Evolutionary conservation across 495 filamentous ascomycete genomes (phyloP).

Genomic region (Penicillium flavigenum): DNA sequence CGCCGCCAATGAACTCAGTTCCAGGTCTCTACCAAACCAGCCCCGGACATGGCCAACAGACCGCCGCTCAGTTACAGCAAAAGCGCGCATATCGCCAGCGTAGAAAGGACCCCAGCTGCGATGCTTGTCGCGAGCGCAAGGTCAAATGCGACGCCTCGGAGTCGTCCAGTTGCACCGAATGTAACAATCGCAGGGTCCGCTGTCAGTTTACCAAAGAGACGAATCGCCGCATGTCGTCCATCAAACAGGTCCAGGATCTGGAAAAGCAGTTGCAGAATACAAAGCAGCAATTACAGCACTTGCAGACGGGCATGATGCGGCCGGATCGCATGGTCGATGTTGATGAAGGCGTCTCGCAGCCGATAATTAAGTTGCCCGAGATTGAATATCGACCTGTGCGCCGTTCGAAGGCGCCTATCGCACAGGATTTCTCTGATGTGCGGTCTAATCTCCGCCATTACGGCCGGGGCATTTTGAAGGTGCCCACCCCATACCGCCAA

Average conservation of each 20-base stretch:
- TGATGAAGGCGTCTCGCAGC: slow-evolving; percentile 57
- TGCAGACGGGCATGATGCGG: slow-evolving; percentile 53
- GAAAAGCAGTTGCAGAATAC: slow-evolving; percentile 83
- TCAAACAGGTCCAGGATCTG: slow-evolving; percentile 98
- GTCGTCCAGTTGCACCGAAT: slow-evolving; percentile 92
- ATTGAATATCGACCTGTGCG: slow-evolving; percentile 62
- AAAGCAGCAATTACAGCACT: slow-evolving; percentile 68
- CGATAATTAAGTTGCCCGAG: slow-evolving; percentile 67
- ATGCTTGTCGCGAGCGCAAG: slow-evolving; percentile 95
- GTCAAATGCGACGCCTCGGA: slow-evolving; percentile 99
- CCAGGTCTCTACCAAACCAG: slow-evolving; percentile 47
- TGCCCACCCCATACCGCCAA: slow-evolving; percentile 69
- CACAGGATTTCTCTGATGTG: slow-evolving; percentile 69
- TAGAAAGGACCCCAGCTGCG: slow-evolving; percentile 95
- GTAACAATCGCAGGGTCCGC: slow-evolving; percentile 88
- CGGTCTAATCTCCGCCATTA: slow-evolving; percentile 71
- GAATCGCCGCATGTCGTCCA: slow-evolving; percentile 97
- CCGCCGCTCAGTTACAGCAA: slow-evolving; percentile 61
- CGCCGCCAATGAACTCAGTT: slow-evolving; percentile 32
- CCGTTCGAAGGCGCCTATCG: slow-evolving; percentile 55
- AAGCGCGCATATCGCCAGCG: slow-evolving; percentile 94
- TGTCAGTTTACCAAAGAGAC: slow-evolving; percentile 99
- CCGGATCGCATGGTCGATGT: slow-evolving; percentile 56
- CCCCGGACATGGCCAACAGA: slow-evolving; percentile 41
- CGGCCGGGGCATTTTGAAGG: slow-evolving; percentile 77